Evolutionary conservation across 2,329 filamentous ascomycete species (phyloP), one percentile per base, ranked within the genome.

Genomic region (Aquanectria penicillioides): DNA sequence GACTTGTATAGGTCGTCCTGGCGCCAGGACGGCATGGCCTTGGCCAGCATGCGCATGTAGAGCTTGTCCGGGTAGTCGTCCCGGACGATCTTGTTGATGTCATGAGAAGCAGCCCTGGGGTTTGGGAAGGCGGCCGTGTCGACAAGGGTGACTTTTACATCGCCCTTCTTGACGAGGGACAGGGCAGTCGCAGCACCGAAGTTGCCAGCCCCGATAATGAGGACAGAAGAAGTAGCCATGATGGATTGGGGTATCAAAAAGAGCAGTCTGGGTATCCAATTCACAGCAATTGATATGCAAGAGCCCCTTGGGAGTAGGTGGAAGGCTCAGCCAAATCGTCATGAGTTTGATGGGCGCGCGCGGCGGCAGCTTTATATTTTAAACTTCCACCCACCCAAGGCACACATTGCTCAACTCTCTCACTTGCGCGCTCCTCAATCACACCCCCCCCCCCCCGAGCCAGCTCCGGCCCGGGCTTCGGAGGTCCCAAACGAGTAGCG

Each of bases 1-100:
- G 68, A 51, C 43, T 77, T 78, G 74, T 84, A 85, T n/a, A 87
- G 75, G 2, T 80, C 78, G 44, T 83, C 78, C 15, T 64, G 44
- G 29, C 75, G 69, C 77, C 77, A 79, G 47, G 69, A 63, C 15
- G 73, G 70, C 77, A 79, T 79, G 60, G 77, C 77, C 59, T 73
- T 73, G 38, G 69, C 69, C 47, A 78, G 70, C 73, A 79, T 74
- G 40, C 69, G 69, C 72, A 78, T 79, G 64, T 78, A 79, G 28
- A 76, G 70, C 28, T 57, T 59, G 65, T 79, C 75, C 8, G 74
- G 73, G 56, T 79, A 79, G 63, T 79, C 77, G 61, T 78, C 75
- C 26, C 77, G 73, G 12, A 79, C 74, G 56, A 79, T 79, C 69
- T 79, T 79, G 74, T 77, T 79, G 63, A 78, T 71, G 61, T 79